Evolutionary conservation across 1,139 yeast genomes (phyloP).

Genomic region (Hansenula sp.): DNA sequence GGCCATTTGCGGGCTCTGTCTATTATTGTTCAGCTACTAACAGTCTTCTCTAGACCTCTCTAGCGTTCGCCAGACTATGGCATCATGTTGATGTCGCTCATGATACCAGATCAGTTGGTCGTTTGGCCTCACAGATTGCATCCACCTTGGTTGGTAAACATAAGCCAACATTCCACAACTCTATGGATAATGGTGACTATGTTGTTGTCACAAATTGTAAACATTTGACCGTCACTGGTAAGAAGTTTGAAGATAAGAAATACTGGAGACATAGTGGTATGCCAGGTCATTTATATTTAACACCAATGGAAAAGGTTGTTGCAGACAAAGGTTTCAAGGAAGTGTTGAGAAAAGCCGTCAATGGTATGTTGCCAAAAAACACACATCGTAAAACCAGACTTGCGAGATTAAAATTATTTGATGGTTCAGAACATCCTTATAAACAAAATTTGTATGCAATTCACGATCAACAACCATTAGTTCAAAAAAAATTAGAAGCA

Average conservation of each 20-base stretch:
- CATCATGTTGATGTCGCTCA: constrained; percentile 90
- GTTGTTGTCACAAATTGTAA: constrained; percentile 95
- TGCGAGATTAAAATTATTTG: constrained; percentile 80
- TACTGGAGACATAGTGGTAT: constrained; percentile 89
- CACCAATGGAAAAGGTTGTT: constrained; percentile 75
- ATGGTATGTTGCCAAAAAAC: constrained; percentile 95
- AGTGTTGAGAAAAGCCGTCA: constrained; percentile 77
- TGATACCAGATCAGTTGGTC: constrained; percentile 83
- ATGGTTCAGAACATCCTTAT: constrained; percentile 87
- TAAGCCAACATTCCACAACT: constrained; percentile 77
- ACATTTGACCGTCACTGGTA: constrained; percentile 75
- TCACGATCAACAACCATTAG: constrained; percentile 71
- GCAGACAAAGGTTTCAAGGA: constrained; percentile 85
- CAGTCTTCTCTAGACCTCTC: constrained; percentile 12
- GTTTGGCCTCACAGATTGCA: constrained; percentile 88
- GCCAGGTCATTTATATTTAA: constrained; percentile 85
- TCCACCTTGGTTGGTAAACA: constrained; percentile 90
- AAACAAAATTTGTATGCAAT: constrained; percentile 77
- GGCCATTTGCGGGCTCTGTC: neutral
- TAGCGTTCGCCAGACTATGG: constrained; percentile 87
- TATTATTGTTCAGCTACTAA: neutral
- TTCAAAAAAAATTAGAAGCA: constrained; percentile 36
- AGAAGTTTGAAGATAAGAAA: constrained; percentile 74
- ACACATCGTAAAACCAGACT: constrained; percentile 73
- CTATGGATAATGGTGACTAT: constrained; percentile 90